These are phyloP conservation scores for Uncinocarpus reesii DNA, from an alignment of 2,329 filamentous ascomycete genomes.

Conservation along the genomic window DNA sequence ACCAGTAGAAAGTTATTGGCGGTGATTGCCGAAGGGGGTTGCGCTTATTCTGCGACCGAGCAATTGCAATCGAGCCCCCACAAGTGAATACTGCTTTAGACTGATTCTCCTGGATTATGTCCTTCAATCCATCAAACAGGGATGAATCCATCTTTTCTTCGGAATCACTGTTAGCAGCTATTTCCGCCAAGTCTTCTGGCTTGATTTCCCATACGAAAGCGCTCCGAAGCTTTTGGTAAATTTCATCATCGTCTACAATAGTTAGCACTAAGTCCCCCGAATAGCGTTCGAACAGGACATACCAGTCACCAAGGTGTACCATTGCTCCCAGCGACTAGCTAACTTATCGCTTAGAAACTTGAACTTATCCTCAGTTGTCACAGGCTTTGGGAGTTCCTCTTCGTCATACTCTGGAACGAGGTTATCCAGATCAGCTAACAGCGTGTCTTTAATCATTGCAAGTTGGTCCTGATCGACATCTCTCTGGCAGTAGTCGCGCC, in stretches of 20 bases:
- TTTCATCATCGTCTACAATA: background rate
- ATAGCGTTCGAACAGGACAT: too few relatives aligned
- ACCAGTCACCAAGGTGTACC: too few relatives aligned
- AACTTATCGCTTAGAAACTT: background rate
- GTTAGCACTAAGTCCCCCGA: too few relatives aligned
- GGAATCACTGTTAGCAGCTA: background rate
- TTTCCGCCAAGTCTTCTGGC: too few relatives aligned
- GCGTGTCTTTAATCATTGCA: background rate
- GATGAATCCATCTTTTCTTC: background rate
- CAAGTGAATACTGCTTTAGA: constrained; percentile 15
- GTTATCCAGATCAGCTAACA: constrained; percentile 7
- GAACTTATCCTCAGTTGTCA: background rate
- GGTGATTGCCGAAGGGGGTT: constrained; percentile 5
- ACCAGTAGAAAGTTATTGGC: constrained; percentile 16
- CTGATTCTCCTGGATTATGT: constrained; percentile 10
- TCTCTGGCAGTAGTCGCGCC: background rate
- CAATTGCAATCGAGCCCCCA: constrained; percentile 15
- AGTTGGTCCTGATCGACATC: background rate
- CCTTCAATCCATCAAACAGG: constrained; percentile 9
- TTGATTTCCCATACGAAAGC: background rate
- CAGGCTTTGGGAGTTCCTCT: background rate
- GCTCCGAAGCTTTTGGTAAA: background rate
- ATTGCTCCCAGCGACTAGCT: background rate
- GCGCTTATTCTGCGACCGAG: background rate
- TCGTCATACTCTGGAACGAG: constrained; percentile 8